These are phyloP conservation scores for Mycena rebaudengoi DNA, from an alignment of 768 basidiomycete species.

Conservation along the genomic window DNA sequence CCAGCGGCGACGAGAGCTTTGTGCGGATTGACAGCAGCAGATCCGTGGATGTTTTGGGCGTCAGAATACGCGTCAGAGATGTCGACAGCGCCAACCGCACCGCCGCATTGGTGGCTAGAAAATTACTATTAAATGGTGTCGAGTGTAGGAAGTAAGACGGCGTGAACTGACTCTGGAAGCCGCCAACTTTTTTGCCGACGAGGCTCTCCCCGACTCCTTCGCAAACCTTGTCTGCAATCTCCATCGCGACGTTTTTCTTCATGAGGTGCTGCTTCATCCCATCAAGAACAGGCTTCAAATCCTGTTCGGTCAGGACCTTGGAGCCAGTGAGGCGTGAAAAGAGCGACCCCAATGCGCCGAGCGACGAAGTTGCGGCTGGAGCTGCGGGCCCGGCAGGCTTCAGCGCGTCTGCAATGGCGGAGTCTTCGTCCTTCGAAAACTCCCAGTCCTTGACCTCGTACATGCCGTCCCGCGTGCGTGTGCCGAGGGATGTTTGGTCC, in stretches of 20 bases:
- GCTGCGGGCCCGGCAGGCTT: conserved; percentile 49
- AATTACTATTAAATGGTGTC: conserved; percentile 9
- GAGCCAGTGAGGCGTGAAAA: conserved; percentile 89
- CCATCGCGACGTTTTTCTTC: conserved; percentile 98
- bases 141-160: conserved; percentile 8
- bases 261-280: conserved; percentile 98
- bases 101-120: conserved; percentile 80
- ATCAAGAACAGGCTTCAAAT: conserved; percentile 87
- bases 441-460: conserved; percentile 84
- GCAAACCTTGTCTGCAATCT: conserved; percentile 94
- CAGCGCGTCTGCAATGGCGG: conserved; percentile 69
- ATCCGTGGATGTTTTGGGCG: conserved; percentile 98
- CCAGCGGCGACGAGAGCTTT: conserved; percentile 78
- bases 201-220: conserved; percentile 92
- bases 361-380: conserved; percentile 49
- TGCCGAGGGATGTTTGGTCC: conserved; percentile 80
- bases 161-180: conserved; percentile 78
- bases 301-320: conserved; percentile 82
- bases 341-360: conserved; percentile 77
- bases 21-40: conserved; percentile 91
- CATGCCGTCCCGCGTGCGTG: conserved; percentile 72
- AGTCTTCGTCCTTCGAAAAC: conserved; percentile 58
- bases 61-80: conserved; percentile 91
- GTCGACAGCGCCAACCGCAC: conserved; percentile 85
- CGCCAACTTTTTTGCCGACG: conserved; percentile 89